Percentiles rank a stretch among this genome's conserved stretches.
Conservation (phyloP, 495 filamentous ascomycete genomes). For the Penicillium argentinense region DNA sequence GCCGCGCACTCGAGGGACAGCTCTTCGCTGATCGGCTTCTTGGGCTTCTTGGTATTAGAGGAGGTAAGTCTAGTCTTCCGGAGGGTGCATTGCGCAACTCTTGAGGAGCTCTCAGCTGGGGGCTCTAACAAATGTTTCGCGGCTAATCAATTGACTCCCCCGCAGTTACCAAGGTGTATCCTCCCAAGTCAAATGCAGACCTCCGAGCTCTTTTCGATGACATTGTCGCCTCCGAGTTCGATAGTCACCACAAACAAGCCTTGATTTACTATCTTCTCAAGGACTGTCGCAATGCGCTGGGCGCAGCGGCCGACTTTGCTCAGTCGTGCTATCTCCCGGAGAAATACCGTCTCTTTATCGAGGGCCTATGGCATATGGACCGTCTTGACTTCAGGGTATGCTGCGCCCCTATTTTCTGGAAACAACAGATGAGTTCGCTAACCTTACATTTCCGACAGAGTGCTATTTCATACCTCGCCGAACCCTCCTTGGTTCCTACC, state of each 20-base stretch:
- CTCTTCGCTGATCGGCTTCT: conserved; percentile 76
- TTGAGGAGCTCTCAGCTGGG: neutral
- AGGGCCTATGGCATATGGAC: conserved; percentile 80
- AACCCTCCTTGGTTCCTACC: conserved; percentile 73
- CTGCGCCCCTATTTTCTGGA: neutral
- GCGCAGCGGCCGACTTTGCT: conserved; percentile 51
- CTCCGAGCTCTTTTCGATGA: conserved; percentile 63
- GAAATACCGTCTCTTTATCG: conserved; percentile 73
- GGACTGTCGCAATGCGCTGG: conserved; percentile 60
- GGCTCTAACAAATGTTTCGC: neutral
- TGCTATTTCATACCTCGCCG: conserved; percentile 69
- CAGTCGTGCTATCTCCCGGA: conserved; percentile 58
- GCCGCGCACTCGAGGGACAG: conserved; percentile 60
- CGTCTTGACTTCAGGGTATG: conserved; percentile 62
- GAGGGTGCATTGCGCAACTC: neutral
- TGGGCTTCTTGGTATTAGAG: conserved; percentile 64
- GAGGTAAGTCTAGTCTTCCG: conserved; percentile 51
- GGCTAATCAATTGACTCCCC: neutral
- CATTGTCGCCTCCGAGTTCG: conserved; percentile 58
- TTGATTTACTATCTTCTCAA: conserved; percentile 79
- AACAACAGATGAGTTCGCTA: conserved; percentile 3
- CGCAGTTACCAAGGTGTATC: conserved; percentile 62
- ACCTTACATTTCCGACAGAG: conserved; percentile 38
- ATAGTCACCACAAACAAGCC: conserved; percentile 72
- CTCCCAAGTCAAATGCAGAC: conserved; percentile 62